These are phyloP conservation scores for Oleoguttula mirabilis DNA, from an alignment of 495 filamentous ascomycete species.

Conservation along the genomic window DNA sequence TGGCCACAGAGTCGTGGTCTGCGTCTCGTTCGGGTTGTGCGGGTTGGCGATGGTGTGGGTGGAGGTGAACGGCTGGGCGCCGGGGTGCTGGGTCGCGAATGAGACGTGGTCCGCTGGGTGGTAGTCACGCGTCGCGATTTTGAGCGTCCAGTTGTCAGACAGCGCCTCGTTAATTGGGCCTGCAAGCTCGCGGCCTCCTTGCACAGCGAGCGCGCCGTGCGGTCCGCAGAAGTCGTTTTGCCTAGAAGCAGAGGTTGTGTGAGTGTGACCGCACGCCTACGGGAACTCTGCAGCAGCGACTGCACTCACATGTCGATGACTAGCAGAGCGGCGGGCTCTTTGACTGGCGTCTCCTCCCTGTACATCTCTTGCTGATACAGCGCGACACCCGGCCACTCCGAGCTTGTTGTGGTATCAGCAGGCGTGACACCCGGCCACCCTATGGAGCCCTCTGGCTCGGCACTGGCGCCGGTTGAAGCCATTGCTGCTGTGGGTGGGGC, in stretches of 20 bases:
- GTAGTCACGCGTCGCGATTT: constrained; percentile 79
- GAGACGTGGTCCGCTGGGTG: constrained; percentile 80
- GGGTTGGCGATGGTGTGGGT: constrained; percentile 52
- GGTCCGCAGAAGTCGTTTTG: constrained; percentile 97
- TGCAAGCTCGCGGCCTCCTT: constrained; percentile 55
- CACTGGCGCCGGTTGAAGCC: no score
- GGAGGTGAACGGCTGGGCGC: constrained; percentile 54
- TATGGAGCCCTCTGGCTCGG: no score
- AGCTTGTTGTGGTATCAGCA: no score
- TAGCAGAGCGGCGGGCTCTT: no score
- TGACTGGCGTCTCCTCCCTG: no score
- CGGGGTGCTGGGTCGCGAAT: constrained; percentile 68
- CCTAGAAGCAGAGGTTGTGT: no score
- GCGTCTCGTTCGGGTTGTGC: constrained; percentile 46
- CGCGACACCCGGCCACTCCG: no score
- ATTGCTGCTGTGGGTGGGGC: no score
- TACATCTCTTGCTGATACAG: no score
- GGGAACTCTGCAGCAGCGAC: no score
- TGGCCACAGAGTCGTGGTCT: constrained; percentile 71
- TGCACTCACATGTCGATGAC: constrained; percentile 7
- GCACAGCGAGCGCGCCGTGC: constrained; percentile 71
- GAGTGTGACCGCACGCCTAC: background rate
- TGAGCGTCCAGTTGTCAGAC: constrained; percentile 53
- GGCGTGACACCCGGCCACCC: no score
- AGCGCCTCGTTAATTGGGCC: constrained; percentile 67